A percentile compares a stretch with the other conserved stretches of the same genome.
These are phyloP conservation scores for Multifurca ochricompacta DNA, from an alignment of 768 basidiomycete species.

Conservation along the genomic window DNA sequence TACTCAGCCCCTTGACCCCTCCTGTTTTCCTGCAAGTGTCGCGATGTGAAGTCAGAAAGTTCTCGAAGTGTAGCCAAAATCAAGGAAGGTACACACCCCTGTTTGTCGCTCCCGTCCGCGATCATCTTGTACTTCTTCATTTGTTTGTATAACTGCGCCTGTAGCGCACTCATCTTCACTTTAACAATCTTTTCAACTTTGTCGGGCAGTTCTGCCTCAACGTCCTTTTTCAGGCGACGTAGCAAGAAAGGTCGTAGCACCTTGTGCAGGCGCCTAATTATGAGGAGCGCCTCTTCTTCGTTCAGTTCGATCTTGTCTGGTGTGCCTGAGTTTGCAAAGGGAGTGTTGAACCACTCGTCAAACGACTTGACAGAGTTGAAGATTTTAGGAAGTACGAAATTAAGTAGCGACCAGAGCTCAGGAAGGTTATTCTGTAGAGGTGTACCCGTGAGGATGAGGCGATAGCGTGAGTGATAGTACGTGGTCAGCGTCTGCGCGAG, in stretches of 20 bases:
- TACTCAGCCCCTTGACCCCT: conserved; percentile 84
- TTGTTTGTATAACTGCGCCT: conserved; percentile 89
- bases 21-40: conserved; percentile 45
- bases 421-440: conserved; percentile 96
- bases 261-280: conserved; percentile 94
- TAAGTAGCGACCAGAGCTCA: conserved; percentile 91
- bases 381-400: conserved; percentile 89
- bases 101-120: conserved; percentile 67
- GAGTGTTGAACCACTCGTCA: conserved; percentile 99
- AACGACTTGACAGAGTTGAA: conserved; percentile 99
- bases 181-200: conserved; percentile 99
- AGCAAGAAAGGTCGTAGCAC: conserved; percentile 93
- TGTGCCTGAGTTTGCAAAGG: conserved; percentile 96
- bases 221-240: conserved; percentile 90
- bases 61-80: not conserved
- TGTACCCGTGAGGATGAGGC: conserved; percentile 92
- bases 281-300: conserved; percentile 98
- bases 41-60: not conserved
- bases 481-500: conserved; percentile 83
- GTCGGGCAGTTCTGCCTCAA: conserved; percentile 91
- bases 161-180: conserved; percentile 87
- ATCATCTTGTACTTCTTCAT: conserved; percentile 99
- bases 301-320: conserved; percentile 98
- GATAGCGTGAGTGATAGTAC: conserved; percentile 87
- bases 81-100: conserved; percentile 47